A percentile compares a stretch with the other conserved stretches of the same genome.
These are phyloP conservation scores for Yarrowia sp. DNA, from an alignment of 805 yeast species.

Conservation along the genomic window DNA sequence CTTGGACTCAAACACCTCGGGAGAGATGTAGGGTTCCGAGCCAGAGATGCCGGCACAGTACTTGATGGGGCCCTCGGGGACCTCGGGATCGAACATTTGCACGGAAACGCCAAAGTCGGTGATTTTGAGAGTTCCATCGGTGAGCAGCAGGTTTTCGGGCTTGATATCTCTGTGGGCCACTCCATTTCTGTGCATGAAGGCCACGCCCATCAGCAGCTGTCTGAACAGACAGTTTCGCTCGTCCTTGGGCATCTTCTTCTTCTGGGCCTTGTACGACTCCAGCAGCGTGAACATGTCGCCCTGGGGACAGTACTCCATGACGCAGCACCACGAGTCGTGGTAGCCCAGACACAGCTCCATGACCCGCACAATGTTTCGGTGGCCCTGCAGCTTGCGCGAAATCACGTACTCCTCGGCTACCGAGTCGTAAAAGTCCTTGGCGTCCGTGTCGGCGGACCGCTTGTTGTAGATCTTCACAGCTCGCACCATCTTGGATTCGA, in stretches of 20 bases:
- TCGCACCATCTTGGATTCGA: slow-evolving; percentile 53
- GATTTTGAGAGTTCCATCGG: slow-evolving; percentile 78
- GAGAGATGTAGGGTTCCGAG: slow-evolving; percentile 88
- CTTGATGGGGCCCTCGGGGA: slow-evolving; percentile 53
- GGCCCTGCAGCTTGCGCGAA: slow-evolving; percentile 72
- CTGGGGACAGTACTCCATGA: slow-evolving; percentile 80
- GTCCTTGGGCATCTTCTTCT: slow-evolving; percentile 74
- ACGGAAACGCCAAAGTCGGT: slow-evolving; percentile 88
- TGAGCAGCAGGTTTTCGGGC: slow-evolving; percentile 81
- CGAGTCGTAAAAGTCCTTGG: slow-evolving; percentile 64
- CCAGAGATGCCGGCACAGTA: slow-evolving; percentile 74
- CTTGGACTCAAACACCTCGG: slow-evolving; percentile 67
- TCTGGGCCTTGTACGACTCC: slow-evolving; percentile 81
- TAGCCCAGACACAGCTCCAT: slow-evolving; percentile 60
- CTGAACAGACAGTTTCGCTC: slow-evolving; percentile 93
- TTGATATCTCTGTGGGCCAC: slow-evolving; percentile 89
- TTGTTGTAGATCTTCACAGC: slow-evolving; percentile 89
- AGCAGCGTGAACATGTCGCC: slow-evolving; percentile 84
- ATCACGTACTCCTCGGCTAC: slow-evolving; percentile 84
- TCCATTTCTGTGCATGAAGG: slow-evolving; percentile 89
- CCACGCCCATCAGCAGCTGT: slow-evolving; percentile 82
- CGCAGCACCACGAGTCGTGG: slow-evolving; percentile 49
- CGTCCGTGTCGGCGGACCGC: slow-evolving; percentile 61
- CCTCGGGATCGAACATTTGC: slow-evolving; percentile 59
- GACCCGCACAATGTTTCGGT: slow-evolving; percentile 77